phyloP scores from a whole-genome alignment of 2,329 filamentous ascomycete species.

The Paecilomyces dactylethromorphus region DNA sequence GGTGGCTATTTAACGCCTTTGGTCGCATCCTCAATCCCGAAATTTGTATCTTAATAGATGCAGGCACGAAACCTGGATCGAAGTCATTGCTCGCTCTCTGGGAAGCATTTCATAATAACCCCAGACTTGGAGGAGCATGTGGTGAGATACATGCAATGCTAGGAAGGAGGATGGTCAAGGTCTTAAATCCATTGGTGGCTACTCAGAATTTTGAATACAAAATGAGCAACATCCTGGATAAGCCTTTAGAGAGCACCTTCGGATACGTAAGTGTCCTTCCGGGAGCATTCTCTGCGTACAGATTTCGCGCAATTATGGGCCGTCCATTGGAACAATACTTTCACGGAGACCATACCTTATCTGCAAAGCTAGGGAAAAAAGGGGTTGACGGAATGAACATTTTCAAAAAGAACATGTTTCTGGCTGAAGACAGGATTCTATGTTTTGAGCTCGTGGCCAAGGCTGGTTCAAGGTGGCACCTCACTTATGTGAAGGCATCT shows the following conservation, averaged over 20 bases:
- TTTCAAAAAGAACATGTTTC: slow-evolving; percentile 99
- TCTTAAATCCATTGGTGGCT: slow-evolving; percentile 91
- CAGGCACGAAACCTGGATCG: slow-evolving; percentile 89
- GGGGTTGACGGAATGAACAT: slow-evolving; percentile 99
- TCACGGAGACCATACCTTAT: slow-evolving; percentile 96
- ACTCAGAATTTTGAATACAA: slow-evolving; percentile 99
- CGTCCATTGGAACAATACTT: slow-evolving; percentile 97
- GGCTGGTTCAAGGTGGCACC: slow-evolving; percentile 97
- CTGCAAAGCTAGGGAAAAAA: slow-evolving; percentile 93
- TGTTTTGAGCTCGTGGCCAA: slow-evolving; percentile 99
- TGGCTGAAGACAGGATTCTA: slow-evolving; percentile 99
- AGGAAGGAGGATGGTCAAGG: slow-evolving; percentile 72
- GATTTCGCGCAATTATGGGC: slow-evolving; percentile 97
- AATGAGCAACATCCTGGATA: slow-evolving; percentile 98
- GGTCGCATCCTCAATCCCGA: slow-evolving; percentile 95
- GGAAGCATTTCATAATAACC: slow-evolving; percentile 99
- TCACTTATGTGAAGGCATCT: slow-evolving; percentile 97
- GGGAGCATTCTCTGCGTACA: slow-evolving; percentile 96
- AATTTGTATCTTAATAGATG: slow-evolving; percentile 91
- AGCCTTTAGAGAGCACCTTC: slow-evolving; percentile 93
- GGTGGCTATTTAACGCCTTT: slow-evolving; percentile 98
- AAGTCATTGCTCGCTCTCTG: slow-evolving; percentile 89
- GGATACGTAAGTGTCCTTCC: slow-evolving; percentile 97
- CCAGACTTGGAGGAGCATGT: slow-evolving; percentile 94
- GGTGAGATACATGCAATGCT: slow-evolving; percentile 99